Percentiles rank a stretch among this genome's conserved stretches.
Conservation (phyloP, 2,329 filamentous ascomycete genomes). For the Apiospora arundinis region DNA sequence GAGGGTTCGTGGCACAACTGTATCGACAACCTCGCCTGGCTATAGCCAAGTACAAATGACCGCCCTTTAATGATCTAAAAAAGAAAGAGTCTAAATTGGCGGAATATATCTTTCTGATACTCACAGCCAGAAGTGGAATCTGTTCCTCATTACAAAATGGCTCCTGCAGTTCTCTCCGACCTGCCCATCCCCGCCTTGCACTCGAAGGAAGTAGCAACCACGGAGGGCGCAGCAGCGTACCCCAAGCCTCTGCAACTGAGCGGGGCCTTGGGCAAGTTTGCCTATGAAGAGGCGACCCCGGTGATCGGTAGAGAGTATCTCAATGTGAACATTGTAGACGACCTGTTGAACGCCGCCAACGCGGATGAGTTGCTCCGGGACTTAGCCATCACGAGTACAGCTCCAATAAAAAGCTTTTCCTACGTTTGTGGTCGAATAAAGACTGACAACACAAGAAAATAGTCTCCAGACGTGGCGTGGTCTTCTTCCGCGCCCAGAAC, state of each 20-base stretch:
- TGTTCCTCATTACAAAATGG: neutral
- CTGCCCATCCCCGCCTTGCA: neutral
- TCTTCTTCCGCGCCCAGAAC: constrained; percentile 68
- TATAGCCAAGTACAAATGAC: neutral
- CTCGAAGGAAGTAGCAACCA: neutral
- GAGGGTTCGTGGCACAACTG: neutral
- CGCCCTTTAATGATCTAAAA: neutral
- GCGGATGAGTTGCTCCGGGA: constrained; percentile 63
- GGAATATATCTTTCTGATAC: neutral
- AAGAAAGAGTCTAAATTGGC: no score
- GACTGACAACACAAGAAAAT: constrained; percentile 22
- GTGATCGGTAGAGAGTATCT: constrained; percentile 62
- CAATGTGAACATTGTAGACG: constrained; percentile 57
- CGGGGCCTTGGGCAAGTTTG: constrained; percentile 49
- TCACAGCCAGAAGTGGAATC: no score
- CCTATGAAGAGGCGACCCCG: constrained; percentile 57
- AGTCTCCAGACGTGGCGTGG: constrained; percentile 69
- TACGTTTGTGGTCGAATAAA: no score
- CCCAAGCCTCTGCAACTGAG: constrained; percentile 41
- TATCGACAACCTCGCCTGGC: neutral
- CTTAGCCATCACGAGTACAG: constrained; percentile 64
- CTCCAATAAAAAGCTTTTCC: neutral
- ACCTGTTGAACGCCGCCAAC: constrained; percentile 50
- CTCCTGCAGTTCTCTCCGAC: neutral
- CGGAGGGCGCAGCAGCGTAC: neutral